These are phyloP conservation scores for Biscutella laevigata DNA, from an alignment of 441 rosid species.

Conservation along the genomic window DNA sequence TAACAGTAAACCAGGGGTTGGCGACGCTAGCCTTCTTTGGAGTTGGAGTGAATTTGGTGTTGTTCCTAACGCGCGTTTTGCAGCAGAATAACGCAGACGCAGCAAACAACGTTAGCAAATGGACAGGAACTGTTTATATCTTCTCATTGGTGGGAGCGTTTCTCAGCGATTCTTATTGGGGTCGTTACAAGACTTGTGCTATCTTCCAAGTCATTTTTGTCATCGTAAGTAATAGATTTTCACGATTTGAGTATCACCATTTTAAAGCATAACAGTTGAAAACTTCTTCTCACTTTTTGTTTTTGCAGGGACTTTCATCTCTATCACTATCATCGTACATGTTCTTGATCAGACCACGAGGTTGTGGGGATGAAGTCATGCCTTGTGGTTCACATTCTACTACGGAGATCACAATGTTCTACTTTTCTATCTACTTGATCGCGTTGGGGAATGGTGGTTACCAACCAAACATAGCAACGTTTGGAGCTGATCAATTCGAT, in stretches of 20 bases:
- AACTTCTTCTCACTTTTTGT: no score
- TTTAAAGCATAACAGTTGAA: background rate
- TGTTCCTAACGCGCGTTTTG: slow-evolving; percentile 92
- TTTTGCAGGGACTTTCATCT: slow-evolving; percentile 75
- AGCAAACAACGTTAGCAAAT: slow-evolving; percentile 95
- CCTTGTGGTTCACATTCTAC: slow-evolving; percentile 66
- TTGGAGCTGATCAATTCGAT: slow-evolving; percentile 96
- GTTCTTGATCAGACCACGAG: slow-evolving; percentile 71
- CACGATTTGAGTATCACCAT: no score
- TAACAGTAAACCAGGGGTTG: slow-evolving; percentile 86
- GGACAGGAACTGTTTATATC: slow-evolving; percentile 98
- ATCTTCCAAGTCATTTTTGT: slow-evolving; percentile 91
- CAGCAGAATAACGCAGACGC: slow-evolving; percentile 92
- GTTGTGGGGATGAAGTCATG: slow-evolving; percentile 61
- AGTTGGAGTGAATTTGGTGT: slow-evolving; percentile 89
- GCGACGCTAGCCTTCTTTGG: slow-evolving; percentile 99
- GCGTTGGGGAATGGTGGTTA: slow-evolving; percentile 95
- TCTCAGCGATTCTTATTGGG: slow-evolving; percentile 96
- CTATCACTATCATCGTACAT: slow-evolving; percentile 66
- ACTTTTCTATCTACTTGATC: slow-evolving; percentile 73
- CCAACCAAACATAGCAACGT: slow-evolving; percentile 87
- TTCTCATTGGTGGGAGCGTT: slow-evolving; percentile 96
- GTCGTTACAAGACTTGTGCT: slow-evolving; percentile 94
- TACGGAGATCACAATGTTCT: slow-evolving; percentile 54
- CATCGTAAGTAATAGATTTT: slow-evolving; percentile 55